A percentile compares a stretch with the other conserved stretches of the same genome.
Evolutionary conservation across 139 green algal genomes (phyloP).

Genomic region (Haematococcus sp.): DNA sequence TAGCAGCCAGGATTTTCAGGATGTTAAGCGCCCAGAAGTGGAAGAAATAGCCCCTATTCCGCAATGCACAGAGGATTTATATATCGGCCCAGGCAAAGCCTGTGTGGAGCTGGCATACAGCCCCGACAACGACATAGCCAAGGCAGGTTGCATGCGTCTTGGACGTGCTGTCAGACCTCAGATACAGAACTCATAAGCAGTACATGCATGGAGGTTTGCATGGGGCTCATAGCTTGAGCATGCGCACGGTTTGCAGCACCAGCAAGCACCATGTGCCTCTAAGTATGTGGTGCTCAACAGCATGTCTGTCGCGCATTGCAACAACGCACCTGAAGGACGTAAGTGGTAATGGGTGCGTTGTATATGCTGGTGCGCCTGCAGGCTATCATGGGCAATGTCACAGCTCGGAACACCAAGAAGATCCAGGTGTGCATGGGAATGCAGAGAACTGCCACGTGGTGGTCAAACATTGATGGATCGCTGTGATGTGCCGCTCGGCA

Average conservation of each 20-base stretch:
- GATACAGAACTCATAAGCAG: no score
- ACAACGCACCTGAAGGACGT: no score
- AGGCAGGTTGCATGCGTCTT: slow-evolving; percentile 11
- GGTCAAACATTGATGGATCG: no score
- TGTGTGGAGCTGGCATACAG: slow-evolving; percentile 79
- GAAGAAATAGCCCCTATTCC: slow-evolving; percentile 25
- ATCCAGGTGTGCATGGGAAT: slow-evolving; percentile 16
- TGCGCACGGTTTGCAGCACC: neutral
- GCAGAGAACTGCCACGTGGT: neutral
- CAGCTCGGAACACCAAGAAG: neutral
- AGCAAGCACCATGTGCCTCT: neutral
- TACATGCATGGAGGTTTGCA: no score
- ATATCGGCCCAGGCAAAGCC: slow-evolving; percentile 37
- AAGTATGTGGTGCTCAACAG: no score
- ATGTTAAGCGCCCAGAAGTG: neutral
- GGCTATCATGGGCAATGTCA: slow-evolving; percentile 22
- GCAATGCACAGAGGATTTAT: slow-evolving; percentile 49
- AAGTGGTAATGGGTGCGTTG: no score
- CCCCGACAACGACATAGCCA: slow-evolving; percentile 38
- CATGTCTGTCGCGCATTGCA: no score
- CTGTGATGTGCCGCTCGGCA: no score
- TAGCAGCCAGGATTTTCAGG: neutral
- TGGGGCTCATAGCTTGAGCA: neutral
- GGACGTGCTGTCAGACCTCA: no score
- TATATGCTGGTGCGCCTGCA: slow-evolving; percentile 3